These are phyloP conservation scores for Alternaria atra DNA, from an alignment of 2,329 filamentous ascomycete species.

Conservation along the genomic window DNA sequence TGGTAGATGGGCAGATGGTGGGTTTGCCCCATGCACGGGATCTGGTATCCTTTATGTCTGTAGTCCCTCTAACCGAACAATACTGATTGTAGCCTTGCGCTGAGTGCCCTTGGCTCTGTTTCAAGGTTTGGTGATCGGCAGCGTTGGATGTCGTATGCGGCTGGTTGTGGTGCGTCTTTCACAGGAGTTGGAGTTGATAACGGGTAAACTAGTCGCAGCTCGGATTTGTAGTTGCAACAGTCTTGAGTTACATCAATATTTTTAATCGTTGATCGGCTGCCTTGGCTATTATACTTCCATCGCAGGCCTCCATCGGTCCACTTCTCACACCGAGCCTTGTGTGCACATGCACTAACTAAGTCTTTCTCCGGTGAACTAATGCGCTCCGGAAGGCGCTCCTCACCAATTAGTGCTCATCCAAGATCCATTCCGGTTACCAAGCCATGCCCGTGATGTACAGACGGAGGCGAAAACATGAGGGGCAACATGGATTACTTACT, in stretches of 20 bases:
- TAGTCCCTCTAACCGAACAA: background rate
- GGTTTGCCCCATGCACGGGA: background rate
- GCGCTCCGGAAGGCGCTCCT: constrained; percentile 1
- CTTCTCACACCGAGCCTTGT: constrained; percentile 8
- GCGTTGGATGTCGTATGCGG: constrained; percentile 23
- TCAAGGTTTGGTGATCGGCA: constrained; percentile 18
- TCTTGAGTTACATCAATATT: background rate
- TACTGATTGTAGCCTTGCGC: background rate
- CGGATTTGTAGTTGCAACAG: background rate
- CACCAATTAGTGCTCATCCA: constrained; percentile 18
- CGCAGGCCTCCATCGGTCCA: constrained; percentile 13
- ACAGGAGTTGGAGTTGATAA: background rate
- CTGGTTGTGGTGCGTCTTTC: constrained; percentile 6
- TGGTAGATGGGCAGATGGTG: background rate
- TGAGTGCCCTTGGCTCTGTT: constrained; percentile 7
- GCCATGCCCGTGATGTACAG: constrained; percentile 14
- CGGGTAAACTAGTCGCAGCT: background rate
- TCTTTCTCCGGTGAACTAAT: constrained; percentile 8
- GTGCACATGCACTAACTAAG: constrained; percentile 17
- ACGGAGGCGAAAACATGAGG: constrained; percentile 19
- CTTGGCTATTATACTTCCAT: constrained; percentile 16
- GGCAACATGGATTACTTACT: constrained; percentile 9
- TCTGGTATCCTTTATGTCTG: constrained; percentile 8
- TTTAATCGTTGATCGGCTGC: background rate
- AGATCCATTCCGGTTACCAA: constrained; percentile 7